Evolutionary conservation across 2,329 filamentous ascomycete genomes (phyloP).

Genomic region (Penicillium sp.): DNA sequence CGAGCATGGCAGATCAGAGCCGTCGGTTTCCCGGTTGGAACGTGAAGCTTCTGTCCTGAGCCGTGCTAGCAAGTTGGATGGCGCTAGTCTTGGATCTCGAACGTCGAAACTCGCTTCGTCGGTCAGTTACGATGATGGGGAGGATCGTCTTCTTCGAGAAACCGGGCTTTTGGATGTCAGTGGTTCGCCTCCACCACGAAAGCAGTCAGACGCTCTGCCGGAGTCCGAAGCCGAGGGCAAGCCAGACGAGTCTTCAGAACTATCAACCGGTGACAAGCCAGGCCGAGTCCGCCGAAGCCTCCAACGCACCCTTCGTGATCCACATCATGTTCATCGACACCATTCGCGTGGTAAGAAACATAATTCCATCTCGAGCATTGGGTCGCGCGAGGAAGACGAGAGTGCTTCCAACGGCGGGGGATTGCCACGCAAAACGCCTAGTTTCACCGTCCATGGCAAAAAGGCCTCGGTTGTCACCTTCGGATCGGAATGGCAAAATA

Average conservation of each 20-base stretch:
- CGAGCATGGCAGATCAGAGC: slow-evolving; percentile 26
- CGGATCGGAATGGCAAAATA: slow-evolving; percentile 77
- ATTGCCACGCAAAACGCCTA: slow-evolving; percentile 71
- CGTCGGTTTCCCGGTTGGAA: slow-evolving; percentile 24
- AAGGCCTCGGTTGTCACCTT: slow-evolving; percentile 98
- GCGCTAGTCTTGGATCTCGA: slow-evolving; percentile 30
- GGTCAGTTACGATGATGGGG: slow-evolving; percentile 55
- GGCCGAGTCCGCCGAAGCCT: slow-evolving; percentile 73
- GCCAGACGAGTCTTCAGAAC: slow-evolving; percentile 34
- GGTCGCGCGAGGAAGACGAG: slow-evolving; percentile 48
- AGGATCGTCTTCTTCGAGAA: slow-evolving; percentile 62
- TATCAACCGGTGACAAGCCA: slow-evolving; percentile 48
- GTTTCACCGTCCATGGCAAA: slow-evolving; percentile 95
- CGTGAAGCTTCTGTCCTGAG: slow-evolving; percentile 39
- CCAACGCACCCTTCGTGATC: slow-evolving; percentile 81
- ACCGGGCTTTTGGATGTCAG: slow-evolving; percentile 56
- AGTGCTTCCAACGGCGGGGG: slow-evolving; percentile 54
- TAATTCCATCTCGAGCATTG: slow-evolving; percentile 58
- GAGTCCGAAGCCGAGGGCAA: slow-evolving; percentile 43
- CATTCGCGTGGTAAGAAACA: slow-evolving; percentile 68
- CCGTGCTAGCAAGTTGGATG: slow-evolving; percentile 34
- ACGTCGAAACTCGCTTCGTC: slow-evolving; percentile 33
- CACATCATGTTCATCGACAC: slow-evolving; percentile 57
- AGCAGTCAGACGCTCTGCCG: slow-evolving; percentile 37
- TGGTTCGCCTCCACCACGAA: slow-evolving; percentile 39